phyloP scores from a whole-genome alignment of 2,329 filamentous ascomycete species.

The Elsinoe perseae region DNA sequence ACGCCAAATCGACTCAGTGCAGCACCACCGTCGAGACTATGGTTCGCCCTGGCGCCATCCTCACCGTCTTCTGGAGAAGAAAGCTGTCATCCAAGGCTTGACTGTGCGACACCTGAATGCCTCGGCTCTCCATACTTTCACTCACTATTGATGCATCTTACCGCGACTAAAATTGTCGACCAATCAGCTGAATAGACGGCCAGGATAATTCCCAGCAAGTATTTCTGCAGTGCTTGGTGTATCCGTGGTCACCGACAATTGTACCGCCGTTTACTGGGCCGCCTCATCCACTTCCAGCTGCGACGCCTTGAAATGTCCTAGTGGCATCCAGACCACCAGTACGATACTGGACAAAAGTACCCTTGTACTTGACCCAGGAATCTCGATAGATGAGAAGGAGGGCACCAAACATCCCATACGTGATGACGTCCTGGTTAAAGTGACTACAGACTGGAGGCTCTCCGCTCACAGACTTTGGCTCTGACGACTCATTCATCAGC shows the following conservation, averaged over 20 bases:
- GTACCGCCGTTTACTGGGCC: background rate
- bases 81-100: constrained; percentile 10
- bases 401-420: background rate
- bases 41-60: constrained; percentile 9
- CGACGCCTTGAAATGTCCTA: background rate
- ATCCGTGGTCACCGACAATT: background rate
- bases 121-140: background rate
- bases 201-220: background rate
- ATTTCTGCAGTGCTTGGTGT: background rate
- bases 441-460: background rate
- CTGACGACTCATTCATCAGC: background rate
- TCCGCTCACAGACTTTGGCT: background rate
- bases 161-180: background rate
- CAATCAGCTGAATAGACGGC: background rate
- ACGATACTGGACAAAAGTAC: background rate
- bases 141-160: background rate
- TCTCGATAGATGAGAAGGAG: constrained; percentile 5
- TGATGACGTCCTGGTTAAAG: background rate
- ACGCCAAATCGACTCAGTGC: constrained; percentile 9
- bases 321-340: background rate
- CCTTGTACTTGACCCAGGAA: constrained; percentile 2
- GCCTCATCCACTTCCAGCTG: background rate
- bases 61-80: constrained; percentile 1
- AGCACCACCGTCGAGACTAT: constrained; percentile 1
- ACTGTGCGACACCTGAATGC: background rate